Conservation (phyloP, 1,284 basidiomycete genomes). For the Ceratobasidium sp. region DNA sequence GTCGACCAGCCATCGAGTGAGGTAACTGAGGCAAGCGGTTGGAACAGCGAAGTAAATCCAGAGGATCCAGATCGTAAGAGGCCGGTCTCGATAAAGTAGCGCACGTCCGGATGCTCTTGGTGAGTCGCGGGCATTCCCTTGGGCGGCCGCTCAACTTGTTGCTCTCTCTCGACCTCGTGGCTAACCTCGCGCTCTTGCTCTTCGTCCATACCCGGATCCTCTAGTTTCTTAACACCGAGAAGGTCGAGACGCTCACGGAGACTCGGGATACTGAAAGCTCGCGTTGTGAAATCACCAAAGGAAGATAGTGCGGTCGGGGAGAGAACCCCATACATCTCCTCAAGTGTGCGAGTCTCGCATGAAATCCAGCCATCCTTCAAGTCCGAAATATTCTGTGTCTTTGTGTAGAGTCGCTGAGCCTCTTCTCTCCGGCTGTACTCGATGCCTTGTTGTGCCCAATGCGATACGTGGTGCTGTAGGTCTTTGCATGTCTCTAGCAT, state of each 20-base stretch:
- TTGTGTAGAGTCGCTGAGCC: conserved; percentile 34
- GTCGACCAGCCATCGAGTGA: not conserved
- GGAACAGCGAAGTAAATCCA: not conserved
- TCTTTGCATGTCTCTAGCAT: conserved; percentile 33
- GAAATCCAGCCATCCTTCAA: conserved; percentile 50
- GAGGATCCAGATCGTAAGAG: not conserved
- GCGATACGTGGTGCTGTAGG: conserved; percentile 9
- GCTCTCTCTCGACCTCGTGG: conserved; percentile 35
- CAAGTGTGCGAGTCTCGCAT: conserved; percentile 52
- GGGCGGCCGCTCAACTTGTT: conserved; percentile 26
- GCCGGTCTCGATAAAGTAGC: not conserved
- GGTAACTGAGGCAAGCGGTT: not conserved
- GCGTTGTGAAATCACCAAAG: not conserved
- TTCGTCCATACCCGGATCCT: conserved; percentile 50
- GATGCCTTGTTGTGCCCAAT: conserved; percentile 53
- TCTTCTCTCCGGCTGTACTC: conserved; percentile 50
- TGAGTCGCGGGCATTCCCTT: conserved; percentile 1
- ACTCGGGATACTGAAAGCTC: not conserved
- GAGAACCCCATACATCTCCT: conserved; percentile 50
- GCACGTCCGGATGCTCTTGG: not conserved
- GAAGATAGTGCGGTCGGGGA: not conserved
- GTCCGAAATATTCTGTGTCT: not conserved
- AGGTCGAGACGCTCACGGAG: not conserved
- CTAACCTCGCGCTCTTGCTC: conserved; percentile 60
- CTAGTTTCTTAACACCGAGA: not conserved